Percentiles rank a stretch among this genome's conserved stretches.
Conservation (phyloP, 2,329 filamentous ascomycete species). For the Chaetomium olivaceum region DNA sequence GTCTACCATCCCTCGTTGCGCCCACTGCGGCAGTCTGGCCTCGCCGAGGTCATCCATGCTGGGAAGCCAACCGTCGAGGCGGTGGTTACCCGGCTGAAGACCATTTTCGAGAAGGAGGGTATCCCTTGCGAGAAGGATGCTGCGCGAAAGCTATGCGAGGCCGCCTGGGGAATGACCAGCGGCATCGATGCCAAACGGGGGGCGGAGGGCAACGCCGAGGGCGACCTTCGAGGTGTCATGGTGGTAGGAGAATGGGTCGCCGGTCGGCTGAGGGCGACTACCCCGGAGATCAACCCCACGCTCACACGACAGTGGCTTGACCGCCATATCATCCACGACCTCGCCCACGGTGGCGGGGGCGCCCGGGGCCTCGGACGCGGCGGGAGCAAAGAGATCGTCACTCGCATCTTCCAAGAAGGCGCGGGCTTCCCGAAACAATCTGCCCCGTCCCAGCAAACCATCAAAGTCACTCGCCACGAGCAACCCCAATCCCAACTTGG, state of each 20-base stretch:
- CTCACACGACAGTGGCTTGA: conserved; percentile 79
- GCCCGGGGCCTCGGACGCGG: conserved; percentile 72
- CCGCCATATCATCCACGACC: conserved; percentile 65
- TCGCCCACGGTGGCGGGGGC: conserved; percentile 70
- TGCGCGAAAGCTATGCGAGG: conserved; percentile 79
- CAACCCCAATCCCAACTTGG: conserved; percentile 63
- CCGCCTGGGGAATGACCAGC: conserved; percentile 75
- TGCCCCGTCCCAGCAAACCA: conserved; percentile 38
- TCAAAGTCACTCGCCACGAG: conserved; percentile 52
- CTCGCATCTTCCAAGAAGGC: conserved; percentile 76
- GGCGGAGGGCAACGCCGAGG: conserved; percentile 66
- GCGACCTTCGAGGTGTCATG: conserved; percentile 79
- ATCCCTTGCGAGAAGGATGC: conserved; percentile 88
- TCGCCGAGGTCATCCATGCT: conserved; percentile 89
- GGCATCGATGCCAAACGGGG: conserved; percentile 70
- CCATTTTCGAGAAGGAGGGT: conserved; percentile 84
- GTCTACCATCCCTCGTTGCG: conserved; percentile 89
- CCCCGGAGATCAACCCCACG: conserved; percentile 44
- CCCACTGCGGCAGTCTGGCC: conserved; percentile 76
- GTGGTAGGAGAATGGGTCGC: conserved; percentile 88
- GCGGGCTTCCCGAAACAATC: conserved; percentile 69
- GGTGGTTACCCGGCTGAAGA: conserved; percentile 77
- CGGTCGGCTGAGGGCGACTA: conserved; percentile 60
- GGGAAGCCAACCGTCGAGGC: conserved; percentile 86
- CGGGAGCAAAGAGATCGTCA: conserved; percentile 71